Conservation (phyloP, 768 basidiomycete genomes). For the Leccinum obscurum region DNA sequence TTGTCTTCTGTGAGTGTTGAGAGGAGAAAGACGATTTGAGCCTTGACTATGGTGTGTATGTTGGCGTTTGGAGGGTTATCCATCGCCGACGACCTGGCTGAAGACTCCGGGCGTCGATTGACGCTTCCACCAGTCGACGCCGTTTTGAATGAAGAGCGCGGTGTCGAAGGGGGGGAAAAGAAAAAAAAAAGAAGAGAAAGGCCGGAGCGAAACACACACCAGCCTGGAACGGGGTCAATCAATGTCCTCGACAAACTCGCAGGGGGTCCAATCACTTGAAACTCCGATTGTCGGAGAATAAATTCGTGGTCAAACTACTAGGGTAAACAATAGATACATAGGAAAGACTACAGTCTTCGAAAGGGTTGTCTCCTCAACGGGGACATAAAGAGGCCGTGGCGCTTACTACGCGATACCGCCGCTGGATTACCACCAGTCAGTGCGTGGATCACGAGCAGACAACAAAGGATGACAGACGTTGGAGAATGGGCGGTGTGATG, state of each 20-base stretch:
- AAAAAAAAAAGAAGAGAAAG: slow-evolving; percentile 31
- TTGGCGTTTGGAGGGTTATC: slow-evolving; percentile 82
- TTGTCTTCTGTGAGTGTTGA: slow-evolving; percentile 97
- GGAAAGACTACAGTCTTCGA: slow-evolving; percentile 17
- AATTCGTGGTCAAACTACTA: slow-evolving; percentile 3
- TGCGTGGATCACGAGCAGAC: background rate
- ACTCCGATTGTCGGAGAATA: slow-evolving; percentile 25
- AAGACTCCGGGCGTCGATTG: slow-evolving; percentile 72
- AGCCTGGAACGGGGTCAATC: slow-evolving; percentile 31
- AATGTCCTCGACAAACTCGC: slow-evolving; percentile 19
- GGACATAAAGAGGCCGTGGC: slow-evolving; percentile 4
- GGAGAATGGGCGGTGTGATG: background rate
- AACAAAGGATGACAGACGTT: slow-evolving; percentile 4
- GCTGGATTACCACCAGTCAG: slow-evolving; percentile 10
- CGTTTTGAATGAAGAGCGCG: slow-evolving; percentile 48
- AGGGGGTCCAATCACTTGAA: slow-evolving; percentile 12
- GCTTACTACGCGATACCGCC: background rate
- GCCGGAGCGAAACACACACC: slow-evolving; percentile 33
- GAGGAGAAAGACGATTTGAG: slow-evolving; percentile 96
- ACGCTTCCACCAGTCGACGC: slow-evolving; percentile 68
- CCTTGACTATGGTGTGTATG: slow-evolving; percentile 91
- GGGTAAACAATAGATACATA: no score
- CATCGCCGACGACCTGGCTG: slow-evolving; percentile 80
- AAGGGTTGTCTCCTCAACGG: slow-evolving; percentile 12
- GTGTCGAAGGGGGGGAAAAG: slow-evolving; percentile 26